Base-by-base conservation (phyloP, 2,329 filamentous ascomycete species). In the Rhynchosporium agropyri region DNA sequence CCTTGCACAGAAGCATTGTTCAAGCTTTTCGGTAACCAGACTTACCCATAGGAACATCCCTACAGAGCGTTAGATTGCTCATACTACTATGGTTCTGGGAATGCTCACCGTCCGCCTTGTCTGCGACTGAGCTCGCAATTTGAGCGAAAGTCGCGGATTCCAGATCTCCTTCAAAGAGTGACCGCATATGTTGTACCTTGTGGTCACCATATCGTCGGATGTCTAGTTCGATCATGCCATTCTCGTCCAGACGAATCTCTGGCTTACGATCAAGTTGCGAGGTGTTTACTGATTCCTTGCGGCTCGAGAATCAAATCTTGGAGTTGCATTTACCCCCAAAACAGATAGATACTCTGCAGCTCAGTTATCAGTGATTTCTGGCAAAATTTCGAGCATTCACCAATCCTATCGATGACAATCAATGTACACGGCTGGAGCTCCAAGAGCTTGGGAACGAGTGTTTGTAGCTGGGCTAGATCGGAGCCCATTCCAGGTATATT, bases 1-100 rank as follows among this genome's bases (percentile, higher is more conserved):
- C 40, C 40, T 43, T 43, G 10, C 40, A 43, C 40, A 43, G 40
- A 43, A 43, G 40, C 40, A 43, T 43, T 43, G 40, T 43, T 43
- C 40, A 43, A 43, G 5, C n/a, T 43, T 4, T 43, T 43, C 10
- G 40, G 40, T 43, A 43, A 43, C 40, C 40, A 43, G n/a, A 10
- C 40, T 43, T 13, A 43, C 40, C 40, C 40, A 43, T 43, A 43
- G n/a, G 40, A 43, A 43, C 40, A 43, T 43, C n/a, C 40, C 4
- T 43, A 15, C 12, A 43, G 2, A 43, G 12, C n/a, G 10, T 43
- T 43, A 43, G 40, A 43, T 13, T 10, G n/a, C 4, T 15, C 4
- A 13, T 15, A 43, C n/a, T 10, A 43, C n/a, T 15, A 43, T 13
- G 40, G 20, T 20, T 20, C n/a, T 15, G 40, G 1, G 40, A 43